A percentile compares a stretch with the other conserved stretches of the same genome.
phyloP scores from a whole-genome alignment of 2,329 filamentous ascomycete species.

The Nothopassalora personata region DNA sequence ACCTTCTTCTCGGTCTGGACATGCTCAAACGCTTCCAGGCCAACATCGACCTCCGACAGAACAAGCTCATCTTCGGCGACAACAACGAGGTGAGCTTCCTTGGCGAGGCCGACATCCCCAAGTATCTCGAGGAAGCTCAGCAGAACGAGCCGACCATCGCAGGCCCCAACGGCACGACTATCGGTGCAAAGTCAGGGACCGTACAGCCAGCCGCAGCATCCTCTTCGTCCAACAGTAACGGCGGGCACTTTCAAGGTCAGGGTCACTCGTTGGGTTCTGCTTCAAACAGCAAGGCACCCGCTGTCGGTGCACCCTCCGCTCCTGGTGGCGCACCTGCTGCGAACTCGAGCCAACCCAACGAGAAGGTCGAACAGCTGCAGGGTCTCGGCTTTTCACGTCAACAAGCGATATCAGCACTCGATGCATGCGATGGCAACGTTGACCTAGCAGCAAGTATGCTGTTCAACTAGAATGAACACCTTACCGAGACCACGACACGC shows the following conservation, averaged over 20 bases:
- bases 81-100: constrained; percentile 84
- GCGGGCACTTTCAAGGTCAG: constrained; percentile 26
- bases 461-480: neutral
- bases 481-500: constrained; percentile 36
- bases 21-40: constrained; percentile 97
- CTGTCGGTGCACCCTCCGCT: constrained; percentile 10
- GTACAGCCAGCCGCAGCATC: constrained; percentile 51
- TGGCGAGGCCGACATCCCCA: constrained; percentile 91
- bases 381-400: constrained; percentile 71
- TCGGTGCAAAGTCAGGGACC: constrained; percentile 77
- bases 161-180: constrained; percentile 81
- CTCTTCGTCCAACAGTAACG: constrained; percentile 19
- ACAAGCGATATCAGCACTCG: constrained; percentile 72
- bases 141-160: constrained; percentile 76
- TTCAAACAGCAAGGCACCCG: constrained; percentile 17
- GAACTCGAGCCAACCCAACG: constrained; percentile 46
- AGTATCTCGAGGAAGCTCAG: constrained; percentile 64
- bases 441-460: constrained; percentile 82
- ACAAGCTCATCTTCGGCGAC: constrained; percentile 68
- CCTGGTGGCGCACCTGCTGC: constrained; percentile 12
- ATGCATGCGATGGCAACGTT: constrained; percentile 78
- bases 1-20: constrained; percentile 85
- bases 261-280: constrained; percentile 28
- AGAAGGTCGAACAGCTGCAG: constrained; percentile 69
- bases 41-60: constrained; percentile 77